phyloP scores from a whole-genome alignment of 306 rosid genomes.

The Begonia peltatifolia region DNA sequence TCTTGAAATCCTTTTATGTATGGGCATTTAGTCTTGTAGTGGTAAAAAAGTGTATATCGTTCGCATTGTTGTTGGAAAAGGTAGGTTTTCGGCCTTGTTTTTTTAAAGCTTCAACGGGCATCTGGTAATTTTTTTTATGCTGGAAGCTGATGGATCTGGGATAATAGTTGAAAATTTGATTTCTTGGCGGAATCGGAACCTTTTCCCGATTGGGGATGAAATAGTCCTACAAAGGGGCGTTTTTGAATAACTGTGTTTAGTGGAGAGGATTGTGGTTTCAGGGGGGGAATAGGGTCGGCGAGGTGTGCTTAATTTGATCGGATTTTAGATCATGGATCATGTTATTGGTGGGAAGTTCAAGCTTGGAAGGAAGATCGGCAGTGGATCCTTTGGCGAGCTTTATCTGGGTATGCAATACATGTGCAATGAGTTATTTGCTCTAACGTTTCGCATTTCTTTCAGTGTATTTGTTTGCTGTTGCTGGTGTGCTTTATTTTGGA shows the following conservation, averaged over 20 bases:
- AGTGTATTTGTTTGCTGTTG: neutral
- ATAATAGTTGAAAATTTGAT: slow-evolving; percentile 1
- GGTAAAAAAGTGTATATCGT: no score
- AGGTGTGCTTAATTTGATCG: neutral
- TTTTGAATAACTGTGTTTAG: neutral
- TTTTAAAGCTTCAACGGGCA: slow-evolving; percentile 2
- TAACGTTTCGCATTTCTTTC: neutral
- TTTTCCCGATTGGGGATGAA: slow-evolving; percentile 1
- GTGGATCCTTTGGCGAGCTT: slow-evolving; percentile 98
- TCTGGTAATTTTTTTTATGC: neutral
- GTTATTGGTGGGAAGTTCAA: slow-evolving; percentile 83
- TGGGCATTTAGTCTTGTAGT: no score
- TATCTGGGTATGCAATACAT: slow-evolving; percentile 46
- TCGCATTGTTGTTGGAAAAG: no score
- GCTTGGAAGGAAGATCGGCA: slow-evolving; percentile 96
- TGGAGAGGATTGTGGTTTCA: slow-evolving; percentile 6
- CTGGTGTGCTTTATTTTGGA: no score
- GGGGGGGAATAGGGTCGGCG: neutral
- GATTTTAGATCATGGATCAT: slow-evolving; percentile 60
- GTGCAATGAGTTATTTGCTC: slow-evolving; percentile 1
- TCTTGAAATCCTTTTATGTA: no score
- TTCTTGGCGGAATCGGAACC: slow-evolving; percentile 3
- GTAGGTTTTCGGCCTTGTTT: no score
- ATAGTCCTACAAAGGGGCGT: neutral
- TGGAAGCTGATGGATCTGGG: slow-evolving; percentile 7